Conservation (phyloP, 352 stramenopile genomes). For the Ochromonadaceae sp. region DNA sequence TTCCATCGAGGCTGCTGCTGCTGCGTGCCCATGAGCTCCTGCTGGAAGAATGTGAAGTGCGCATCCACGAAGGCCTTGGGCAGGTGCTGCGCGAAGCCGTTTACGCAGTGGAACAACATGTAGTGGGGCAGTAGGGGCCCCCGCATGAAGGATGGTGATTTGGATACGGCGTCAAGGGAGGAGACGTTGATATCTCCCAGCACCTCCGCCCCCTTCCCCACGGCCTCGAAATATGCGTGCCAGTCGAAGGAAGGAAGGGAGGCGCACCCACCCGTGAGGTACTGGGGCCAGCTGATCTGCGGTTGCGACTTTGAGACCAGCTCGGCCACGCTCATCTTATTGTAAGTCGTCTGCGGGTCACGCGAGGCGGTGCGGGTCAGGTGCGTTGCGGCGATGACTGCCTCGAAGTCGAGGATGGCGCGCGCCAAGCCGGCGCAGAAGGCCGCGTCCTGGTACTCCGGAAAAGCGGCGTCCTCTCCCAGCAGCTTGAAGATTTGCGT, state of each 20-base stretch:
- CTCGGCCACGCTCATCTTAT: constrained; percentile 52
- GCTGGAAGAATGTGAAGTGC: constrained; percentile 67
- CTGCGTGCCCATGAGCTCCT: constrained; percentile 53
- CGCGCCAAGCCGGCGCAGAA: constrained; percentile 36
- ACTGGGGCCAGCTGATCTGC: neutral
- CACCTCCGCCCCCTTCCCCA: constrained; percentile 31
- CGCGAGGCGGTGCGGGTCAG: constrained; percentile 67
- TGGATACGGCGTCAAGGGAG: constrained; percentile 14
- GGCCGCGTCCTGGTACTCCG: constrained; percentile 1
- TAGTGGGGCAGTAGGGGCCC: constrained; percentile 32
- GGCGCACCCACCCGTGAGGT: neutral
- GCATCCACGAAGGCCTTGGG: constrained; percentile 56
- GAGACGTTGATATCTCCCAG: constrained; percentile 17
- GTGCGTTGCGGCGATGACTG: constrained; percentile 50
- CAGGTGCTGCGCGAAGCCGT: constrained; percentile 36
- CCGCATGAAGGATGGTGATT: no score
- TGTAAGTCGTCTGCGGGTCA: constrained; percentile 70
- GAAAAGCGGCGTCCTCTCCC: constrained; percentile 30
- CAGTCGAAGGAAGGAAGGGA: constrained; percentile 17
- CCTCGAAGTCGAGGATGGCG: constrained; percentile 61
- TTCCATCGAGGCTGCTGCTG: constrained; percentile 69
- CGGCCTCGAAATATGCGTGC: constrained; percentile 24
- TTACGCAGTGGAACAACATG: constrained; percentile 35
- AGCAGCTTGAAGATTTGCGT: constrained; percentile 51
- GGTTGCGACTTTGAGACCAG: constrained; percentile 28